Base-by-base conservation (phyloP, 768 basidiomycete species). In the Rhizopogon sp. region DNA sequence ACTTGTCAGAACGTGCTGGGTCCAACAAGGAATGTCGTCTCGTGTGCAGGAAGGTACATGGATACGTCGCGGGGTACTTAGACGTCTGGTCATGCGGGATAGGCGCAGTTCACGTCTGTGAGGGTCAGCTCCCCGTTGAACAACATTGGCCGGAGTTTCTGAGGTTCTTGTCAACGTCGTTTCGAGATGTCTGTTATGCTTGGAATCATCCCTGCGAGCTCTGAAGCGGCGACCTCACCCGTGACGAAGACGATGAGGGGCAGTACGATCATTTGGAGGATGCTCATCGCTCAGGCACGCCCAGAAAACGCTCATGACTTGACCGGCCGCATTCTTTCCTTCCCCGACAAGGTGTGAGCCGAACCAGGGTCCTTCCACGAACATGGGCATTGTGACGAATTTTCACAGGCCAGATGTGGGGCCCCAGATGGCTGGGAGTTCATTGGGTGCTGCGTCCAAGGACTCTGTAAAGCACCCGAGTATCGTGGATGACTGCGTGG, bases 271-370 rank as follows among this genome's bases (percentile, higher is more conserved):
- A 88, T 84, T 67, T 97, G 93, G 2, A 97, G 72, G 67, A 92
- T 93, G 61, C 81, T 86, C 1, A 88, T 87, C 0, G 92, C 93
- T 89, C 20, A 98, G 75, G 67, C 92, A 94, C 0, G 96, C 94
- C 95, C 96, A 98, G 70, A 98, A 99, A 50, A 95, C 92, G n/a
- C 89, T 85, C 87, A 94, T 95, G 58, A 98, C 89, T 37, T 87
- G 81, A 1, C 93, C 93, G 0, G 88, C 74, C 3, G 72, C 72
- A 52, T 83, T 77, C 58, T 77, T 82, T 14, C 88, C 89, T 11
- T 85, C 77, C n/a, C n/a, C n/a, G n/a, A n/a, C n/a, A n/a, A n/a
- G n/a, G n/a, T n/a, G 86, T 2, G 88, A 80, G 10, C 95, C 96
- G 64, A 87, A 98, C 94, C 96, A 98, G 72, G 98, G 98, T 0